Evolutionary conservation across 2,329 filamentous ascomycete species (phyloP).

Genomic region (Annulohypoxylon truncatum): DNA sequence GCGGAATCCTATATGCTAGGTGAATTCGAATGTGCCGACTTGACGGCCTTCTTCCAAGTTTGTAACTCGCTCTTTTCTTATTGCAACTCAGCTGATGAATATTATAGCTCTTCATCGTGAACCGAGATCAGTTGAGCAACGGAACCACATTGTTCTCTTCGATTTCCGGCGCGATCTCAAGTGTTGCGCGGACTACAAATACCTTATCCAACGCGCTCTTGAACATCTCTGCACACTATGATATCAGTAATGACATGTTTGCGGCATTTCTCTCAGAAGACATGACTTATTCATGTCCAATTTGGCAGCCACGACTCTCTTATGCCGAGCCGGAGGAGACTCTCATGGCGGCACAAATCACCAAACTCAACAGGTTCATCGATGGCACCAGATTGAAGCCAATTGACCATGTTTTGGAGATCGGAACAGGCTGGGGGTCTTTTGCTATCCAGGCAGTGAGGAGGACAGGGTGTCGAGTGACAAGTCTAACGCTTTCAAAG

Average conservation of each 20-base stretch:
- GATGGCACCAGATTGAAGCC: slow-evolving; percentile 71
- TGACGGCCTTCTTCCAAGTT: slow-evolving; percentile 76
- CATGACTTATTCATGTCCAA: slow-evolving; percentile 81
- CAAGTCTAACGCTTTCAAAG: slow-evolving; percentile 73
- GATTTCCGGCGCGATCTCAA: slow-evolving; percentile 67
- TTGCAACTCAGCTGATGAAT: slow-evolving; percentile 36
- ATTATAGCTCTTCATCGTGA: slow-evolving; percentile 75
- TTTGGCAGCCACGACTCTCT: slow-evolving; percentile 65
- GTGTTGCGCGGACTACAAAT: slow-evolving; percentile 68
- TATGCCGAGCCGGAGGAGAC: slow-evolving; percentile 61
- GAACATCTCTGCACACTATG: slow-evolving; percentile 79
- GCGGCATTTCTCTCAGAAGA: slow-evolving; percentile 78
- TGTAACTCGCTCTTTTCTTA: slow-evolving; percentile 27
- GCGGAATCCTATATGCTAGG: slow-evolving; percentile 79
- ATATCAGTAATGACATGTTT: slow-evolving; percentile 82
- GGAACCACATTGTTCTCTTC: slow-evolving; percentile 71
- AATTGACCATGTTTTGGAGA: slow-evolving; percentile 77
- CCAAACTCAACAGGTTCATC: slow-evolving; percentile 75
- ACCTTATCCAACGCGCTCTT: slow-evolving; percentile 68
- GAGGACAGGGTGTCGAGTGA: slow-evolving; percentile 74
- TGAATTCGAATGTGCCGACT: slow-evolving; percentile 73
- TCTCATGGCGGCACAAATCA: slow-evolving; percentile 73
- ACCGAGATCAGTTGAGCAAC: slow-evolving; percentile 72
- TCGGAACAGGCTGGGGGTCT: slow-evolving; percentile 80
- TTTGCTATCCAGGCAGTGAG: slow-evolving; percentile 77